Base-by-base conservation (phyloP, 495 filamentous ascomycete genomes). In the Lasiosphaeris hirsuta region DNA sequence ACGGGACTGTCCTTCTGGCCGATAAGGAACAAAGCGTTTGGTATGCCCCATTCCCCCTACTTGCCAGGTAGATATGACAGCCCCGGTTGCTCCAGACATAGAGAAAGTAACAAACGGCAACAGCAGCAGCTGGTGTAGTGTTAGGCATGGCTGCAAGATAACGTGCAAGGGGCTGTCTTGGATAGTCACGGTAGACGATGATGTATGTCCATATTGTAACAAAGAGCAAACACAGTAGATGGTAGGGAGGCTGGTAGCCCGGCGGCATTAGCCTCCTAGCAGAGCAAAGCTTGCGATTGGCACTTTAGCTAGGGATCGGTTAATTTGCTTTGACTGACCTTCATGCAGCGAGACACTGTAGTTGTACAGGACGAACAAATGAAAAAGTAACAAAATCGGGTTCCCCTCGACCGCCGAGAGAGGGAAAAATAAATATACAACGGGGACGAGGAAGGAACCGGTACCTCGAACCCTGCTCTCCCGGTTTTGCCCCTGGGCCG, bases 331-430 rank as follows among this genome's bases (percentile, higher is more conserved):
- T 61, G 48, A 59, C 56, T 61, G 58, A 54, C 57, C 58, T 54
- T 48, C 51, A 58, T 64, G 62, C 58, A 59, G 38, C 43, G 44
- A 52, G 23, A 30, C 23, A 56, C 52, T 55, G 30, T 59, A 59
- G 48, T 59, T 61, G 52, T 65, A 65, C 62, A 65, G 36, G 59
- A 41, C 58, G 55, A 63, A 41, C 59, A 65, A 59, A 65, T 52
- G 56, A 65, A 65, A 64, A 47, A 51, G 35, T 30, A 58, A 51
- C 56, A 53, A 62, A 37, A 55, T 17, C 23, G 19, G 18, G 40
- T 39, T 42, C 19, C 37, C 43, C 10, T 33, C 5, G 15, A 14
- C 38, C 14, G 46, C 14, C 17, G 37, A 18, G 11, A 18, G 41
- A 30, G 50, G 35, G 42, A 48, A 42, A 53, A 45, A 47, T 15